Percentiles rank a stretch among this genome's conserved stretches.
Conservation (phyloP, 176 grass and related monocot species). For the Elymus sibiricus region DNA sequence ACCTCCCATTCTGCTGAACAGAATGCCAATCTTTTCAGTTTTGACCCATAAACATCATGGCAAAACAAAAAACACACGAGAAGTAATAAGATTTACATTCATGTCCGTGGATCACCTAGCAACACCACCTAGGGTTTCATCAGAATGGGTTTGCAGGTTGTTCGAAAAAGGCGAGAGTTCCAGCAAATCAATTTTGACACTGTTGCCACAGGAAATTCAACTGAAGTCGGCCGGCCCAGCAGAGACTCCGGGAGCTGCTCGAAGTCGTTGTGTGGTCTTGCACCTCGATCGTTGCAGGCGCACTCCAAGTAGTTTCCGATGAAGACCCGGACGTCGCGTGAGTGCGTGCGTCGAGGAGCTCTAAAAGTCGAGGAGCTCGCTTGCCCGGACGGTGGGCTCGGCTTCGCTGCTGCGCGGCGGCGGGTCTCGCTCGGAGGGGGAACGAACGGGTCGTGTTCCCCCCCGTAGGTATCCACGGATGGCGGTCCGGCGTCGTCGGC, state of each 20-base stretch:
- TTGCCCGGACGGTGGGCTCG: too few relatives aligned
- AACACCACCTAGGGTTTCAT: background rate
- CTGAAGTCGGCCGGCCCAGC: background rate
- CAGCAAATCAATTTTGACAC: background rate
- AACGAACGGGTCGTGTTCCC: background rate
- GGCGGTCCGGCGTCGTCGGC: too few relatives aligned
- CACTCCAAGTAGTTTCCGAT: background rate
- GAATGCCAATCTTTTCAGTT: background rate
- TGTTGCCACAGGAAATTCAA: background rate
- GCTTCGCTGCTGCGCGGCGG: too few relatives aligned
- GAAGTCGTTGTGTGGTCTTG: background rate
- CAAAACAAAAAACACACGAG: too few relatives aligned
- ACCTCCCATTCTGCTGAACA: background rate
- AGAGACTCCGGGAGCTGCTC: background rate
- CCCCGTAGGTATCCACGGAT: too few relatives aligned
- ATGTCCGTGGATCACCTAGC: too few relatives aligned
- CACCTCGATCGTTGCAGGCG: background rate
- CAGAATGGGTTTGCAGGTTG: background rate
- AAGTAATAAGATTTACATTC: too few relatives aligned
- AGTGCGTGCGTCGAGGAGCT: background rate
- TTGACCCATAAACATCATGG: too few relatives aligned
- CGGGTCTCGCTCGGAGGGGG: too few relatives aligned
- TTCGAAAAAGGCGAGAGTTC: background rate
- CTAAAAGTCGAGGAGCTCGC: too few relatives aligned
- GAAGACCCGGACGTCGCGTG: background rate